These are phyloP conservation scores for Sphenostylis stenocarpa DNA, from an alignment of 306 rosid genomes.

Conservation along the genomic window DNA sequence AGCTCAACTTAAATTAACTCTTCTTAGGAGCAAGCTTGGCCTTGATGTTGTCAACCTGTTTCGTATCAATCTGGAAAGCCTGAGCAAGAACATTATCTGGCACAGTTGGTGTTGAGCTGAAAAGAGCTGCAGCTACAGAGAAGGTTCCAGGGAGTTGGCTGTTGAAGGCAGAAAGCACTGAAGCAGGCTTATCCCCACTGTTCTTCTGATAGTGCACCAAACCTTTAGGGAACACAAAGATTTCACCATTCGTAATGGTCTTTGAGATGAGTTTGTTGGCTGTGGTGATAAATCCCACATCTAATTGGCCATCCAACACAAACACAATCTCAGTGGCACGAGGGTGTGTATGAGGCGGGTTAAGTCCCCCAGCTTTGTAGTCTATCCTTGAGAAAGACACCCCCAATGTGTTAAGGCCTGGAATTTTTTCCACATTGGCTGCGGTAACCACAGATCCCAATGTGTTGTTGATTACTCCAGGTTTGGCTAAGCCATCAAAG, in stretches of 20 bases:
- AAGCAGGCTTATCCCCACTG: slow-evolving; percentile 41
- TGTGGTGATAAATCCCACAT: slow-evolving; percentile 51
- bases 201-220: slow-evolving; percentile 53
- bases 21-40: slow-evolving; percentile 56
- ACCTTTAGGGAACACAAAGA: slow-evolving; percentile 56
- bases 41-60: slow-evolving; percentile 38
- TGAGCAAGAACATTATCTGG: slow-evolving; percentile 44
- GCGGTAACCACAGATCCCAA: slow-evolving; percentile 47
- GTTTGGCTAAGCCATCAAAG: slow-evolving; percentile 44
- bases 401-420: slow-evolving; percentile 59
- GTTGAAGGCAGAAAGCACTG: slow-evolving; percentile 47
- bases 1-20: neutral
- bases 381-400: slow-evolving; percentile 54
- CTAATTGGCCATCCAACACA: slow-evolving; percentile 52
- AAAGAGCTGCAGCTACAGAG: slow-evolving; percentile 44
- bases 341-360: slow-evolving; percentile 66
- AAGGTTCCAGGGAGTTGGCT: slow-evolving; percentile 61
- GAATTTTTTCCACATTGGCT: slow-evolving; percentile 53
- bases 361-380: slow-evolving; percentile 49
- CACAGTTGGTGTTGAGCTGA: slow-evolving; percentile 43
- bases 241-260: slow-evolving; percentile 47
- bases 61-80: slow-evolving; percentile 48
- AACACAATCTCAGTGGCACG: slow-evolving; percentile 58
- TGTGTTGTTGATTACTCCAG: slow-evolving; percentile 47
- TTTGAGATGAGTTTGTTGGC: slow-evolving; percentile 47